Evolutionary conservation across 2,329 filamentous ascomycete genomes (phyloP), one percentile per base, ranked within the genome.

Genomic region (Venturia effusa): DNA sequence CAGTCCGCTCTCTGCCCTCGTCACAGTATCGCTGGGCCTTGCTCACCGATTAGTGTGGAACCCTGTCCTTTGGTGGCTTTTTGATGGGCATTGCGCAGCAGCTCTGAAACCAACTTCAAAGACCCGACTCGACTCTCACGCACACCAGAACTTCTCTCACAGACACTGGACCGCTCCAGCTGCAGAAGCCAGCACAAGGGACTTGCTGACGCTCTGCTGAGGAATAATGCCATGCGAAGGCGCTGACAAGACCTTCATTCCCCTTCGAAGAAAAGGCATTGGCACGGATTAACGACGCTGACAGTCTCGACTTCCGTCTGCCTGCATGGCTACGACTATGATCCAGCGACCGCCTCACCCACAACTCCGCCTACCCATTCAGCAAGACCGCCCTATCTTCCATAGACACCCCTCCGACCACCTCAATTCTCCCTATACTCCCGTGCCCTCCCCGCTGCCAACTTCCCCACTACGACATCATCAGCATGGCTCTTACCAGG

Each of bases 221-320:
- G 51, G 30, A 63, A 63, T 34, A 37, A 63, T 63, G 61, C 61
- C 61, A 63, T 63, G 61, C 61, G 51, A 27, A 40, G 61, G 34
- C 41, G 61, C 45, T 57, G 48, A 51, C 4, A 57, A 57, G 43
- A 51, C 32, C 15, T 19, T 51, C n/a, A 59, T 27, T 1, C 45
- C 41, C n/a, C 48, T 41, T 17, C 51, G 45, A 63, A 57, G 61
- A 59, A 63, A 32, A 59, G 61, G 61, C 61, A 63, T 63, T 57
- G 61, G 61, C 22, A 63, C 61, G 5, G 4, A 10, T 30, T 8
- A 24, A 19, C 6, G 61, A 41, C 37, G 10, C 40, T 41, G n/a
- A 40, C 34, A 43, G 17, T 61, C 39, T 43, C 37, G 32, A 19
- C 34, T 11, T 15, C 30, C 40, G 37, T 19, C 43, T 57, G 30